Conservation (phyloP, 2,329 filamentous ascomycete species). For the Pseudogymnoascus sp. region DNA sequence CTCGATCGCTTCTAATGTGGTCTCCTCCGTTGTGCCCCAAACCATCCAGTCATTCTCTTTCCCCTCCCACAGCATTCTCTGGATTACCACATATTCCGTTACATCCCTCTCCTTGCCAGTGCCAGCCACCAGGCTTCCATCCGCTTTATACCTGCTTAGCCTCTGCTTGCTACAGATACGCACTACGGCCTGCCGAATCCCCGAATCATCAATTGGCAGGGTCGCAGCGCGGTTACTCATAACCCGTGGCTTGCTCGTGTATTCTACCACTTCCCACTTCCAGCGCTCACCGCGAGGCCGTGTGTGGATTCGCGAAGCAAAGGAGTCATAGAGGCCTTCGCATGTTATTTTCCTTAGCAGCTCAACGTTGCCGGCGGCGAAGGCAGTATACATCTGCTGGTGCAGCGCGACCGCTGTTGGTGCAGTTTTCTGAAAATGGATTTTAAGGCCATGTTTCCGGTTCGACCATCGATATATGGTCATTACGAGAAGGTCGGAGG, state of each 20-base stretch:
- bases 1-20: conserved; percentile 32
- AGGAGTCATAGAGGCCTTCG: conserved; percentile 40
- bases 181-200: conserved; percentile 52
- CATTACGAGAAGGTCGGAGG: conserved; percentile 20
- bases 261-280: conserved; percentile 47
- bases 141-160: conserved; percentile 33
- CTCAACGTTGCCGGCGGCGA: conserved; percentile 48
- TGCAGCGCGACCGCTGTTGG: conserved; percentile 53
- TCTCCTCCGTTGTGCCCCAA: conserved; percentile 54
- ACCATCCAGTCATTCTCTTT: conserved; percentile 49
- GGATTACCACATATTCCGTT: conserved; percentile 57
- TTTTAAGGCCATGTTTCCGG: conserved; percentile 30
- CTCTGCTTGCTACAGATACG: conserved; percentile 49
- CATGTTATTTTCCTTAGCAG: conserved; percentile 47
- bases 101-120: conserved; percentile 45
- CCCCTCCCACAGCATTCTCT: conserved; percentile 37
- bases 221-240: conserved; percentile 45
- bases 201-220: conserved; percentile 36
- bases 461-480: conserved; percentile 13
- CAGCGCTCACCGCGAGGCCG: conserved; percentile 37
- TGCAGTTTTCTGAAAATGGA: conserved; percentile 34
- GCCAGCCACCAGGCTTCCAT: conserved; percentile 36
- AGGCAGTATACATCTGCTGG: conserved; percentile 50
- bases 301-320: conserved; percentile 45
- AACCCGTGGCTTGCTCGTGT: conserved; percentile 32